phyloP scores from a whole-genome alignment of 305 asterid species.

The Nicotiana rustica region DNA sequence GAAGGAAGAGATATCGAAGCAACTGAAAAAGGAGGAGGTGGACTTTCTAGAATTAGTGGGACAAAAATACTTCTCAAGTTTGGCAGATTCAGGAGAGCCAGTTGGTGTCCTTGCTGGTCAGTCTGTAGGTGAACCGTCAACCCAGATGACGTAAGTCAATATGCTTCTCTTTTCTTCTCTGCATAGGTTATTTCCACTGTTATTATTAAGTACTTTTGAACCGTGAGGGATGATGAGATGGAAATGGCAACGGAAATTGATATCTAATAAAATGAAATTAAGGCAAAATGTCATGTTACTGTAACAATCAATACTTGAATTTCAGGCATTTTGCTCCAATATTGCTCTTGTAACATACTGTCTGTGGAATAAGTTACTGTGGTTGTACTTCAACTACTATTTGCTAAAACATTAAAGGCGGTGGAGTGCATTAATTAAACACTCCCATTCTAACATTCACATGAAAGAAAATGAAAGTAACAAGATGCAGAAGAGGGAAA shows the following conservation, averaged over 20 bases:
- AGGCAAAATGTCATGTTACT: conserved; percentile 13
- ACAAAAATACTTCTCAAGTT: conserved; percentile 90
- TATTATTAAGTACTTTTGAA: conserved; percentile 22
- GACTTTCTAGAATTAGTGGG: conserved; percentile 67
- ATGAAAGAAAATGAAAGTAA: neutral
- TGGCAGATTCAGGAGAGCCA: conserved; percentile 93
- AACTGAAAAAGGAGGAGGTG: conserved; percentile 45
- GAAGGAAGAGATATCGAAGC: conserved; percentile 43
- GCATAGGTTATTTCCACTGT: conserved; percentile 12
- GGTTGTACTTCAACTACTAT: neutral
- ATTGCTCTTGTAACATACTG: neutral
- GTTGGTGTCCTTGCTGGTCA: conserved; percentile 99
- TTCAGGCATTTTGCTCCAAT: conserved; percentile 16
- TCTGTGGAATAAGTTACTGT: conserved; percentile 4
- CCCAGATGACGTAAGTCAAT: conserved; percentile 96
- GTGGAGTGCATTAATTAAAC: neutral
- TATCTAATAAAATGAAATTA: conserved; percentile 5
- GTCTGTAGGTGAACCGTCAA: conserved; percentile 98
- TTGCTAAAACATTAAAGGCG: neutral
- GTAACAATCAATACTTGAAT: conserved; percentile 19
- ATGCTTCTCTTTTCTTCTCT: conserved; percentile 37
- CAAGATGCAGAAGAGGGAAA: neutral
- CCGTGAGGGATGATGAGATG: neutral
- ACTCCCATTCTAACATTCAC: neutral
- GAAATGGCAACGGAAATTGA: neutral